A percentile compares a stretch with the other conserved stretches of the same genome.
phyloP scores from a whole-genome alignment of 2,329 filamentous ascomycete species.

The Curvularia eragrostidis region DNA sequence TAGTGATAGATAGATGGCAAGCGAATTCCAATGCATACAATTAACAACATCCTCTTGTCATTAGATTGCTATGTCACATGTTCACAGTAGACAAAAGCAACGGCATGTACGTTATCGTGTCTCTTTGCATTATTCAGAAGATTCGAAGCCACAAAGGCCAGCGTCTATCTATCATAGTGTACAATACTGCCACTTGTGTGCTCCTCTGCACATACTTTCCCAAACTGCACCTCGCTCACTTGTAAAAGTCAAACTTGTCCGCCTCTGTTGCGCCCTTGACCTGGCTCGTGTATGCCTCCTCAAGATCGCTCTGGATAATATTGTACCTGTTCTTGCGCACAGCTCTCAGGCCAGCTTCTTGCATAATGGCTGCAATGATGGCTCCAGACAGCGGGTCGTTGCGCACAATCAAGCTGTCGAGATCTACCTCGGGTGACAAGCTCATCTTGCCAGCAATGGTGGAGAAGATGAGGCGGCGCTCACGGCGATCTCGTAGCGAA shows the following conservation, averaged over 20 bases:
- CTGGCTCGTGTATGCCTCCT: conserved; percentile 96
- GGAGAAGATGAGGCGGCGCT: conserved; percentile 93
- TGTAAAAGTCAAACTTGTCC: conserved; percentile 76
- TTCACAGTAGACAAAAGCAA: not conserved
- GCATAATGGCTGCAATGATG: conserved; percentile 98
- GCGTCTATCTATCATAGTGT: conserved; percentile 32
- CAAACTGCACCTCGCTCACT: conserved; percentile 31
- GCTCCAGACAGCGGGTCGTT: conserved; percentile 96
- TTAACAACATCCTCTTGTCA: not conserved
- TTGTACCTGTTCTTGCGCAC: conserved; percentile 99
- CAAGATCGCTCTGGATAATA: conserved; percentile 95
- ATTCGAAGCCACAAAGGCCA: conserved; percentile 2
- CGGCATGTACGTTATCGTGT: not conserved
- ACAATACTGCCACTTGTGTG: conserved; percentile 23
- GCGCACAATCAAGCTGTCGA: conserved; percentile 93
- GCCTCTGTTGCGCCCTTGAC: conserved; percentile 82
- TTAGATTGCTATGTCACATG: not conserved
- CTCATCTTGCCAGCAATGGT: conserved; percentile 99
- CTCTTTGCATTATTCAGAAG: conserved; percentile 8
- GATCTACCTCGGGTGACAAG: conserved; percentile 91
- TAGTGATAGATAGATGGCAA: conserved; percentile 16
- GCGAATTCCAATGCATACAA: conserved; percentile 13
- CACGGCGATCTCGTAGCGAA: conserved; percentile 88
- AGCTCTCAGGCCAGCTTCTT: conserved; percentile 92
- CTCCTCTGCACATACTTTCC: not conserved